These are phyloP conservation scores for Penicillium capsulatum DNA, from an alignment of 2,329 filamentous ascomycete genomes.

Conservation along the genomic window DNA sequence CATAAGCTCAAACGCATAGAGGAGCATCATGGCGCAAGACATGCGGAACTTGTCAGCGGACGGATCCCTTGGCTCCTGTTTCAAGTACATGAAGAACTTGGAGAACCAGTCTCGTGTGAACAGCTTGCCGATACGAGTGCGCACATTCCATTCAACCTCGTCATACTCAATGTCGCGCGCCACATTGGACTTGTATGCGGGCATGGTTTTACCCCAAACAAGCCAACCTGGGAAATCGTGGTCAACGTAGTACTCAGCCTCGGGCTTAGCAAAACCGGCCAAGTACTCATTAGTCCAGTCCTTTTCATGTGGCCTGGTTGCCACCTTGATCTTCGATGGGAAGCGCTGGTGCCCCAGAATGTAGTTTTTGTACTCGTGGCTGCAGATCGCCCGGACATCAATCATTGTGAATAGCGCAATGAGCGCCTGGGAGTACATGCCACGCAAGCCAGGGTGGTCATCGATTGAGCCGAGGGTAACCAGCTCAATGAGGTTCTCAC, in stretches of 20 bases:
- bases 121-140: slow-evolving; percentile 73
- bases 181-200: slow-evolving; percentile 70
- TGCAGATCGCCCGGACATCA: slow-evolving; percentile 78
- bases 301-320: slow-evolving; percentile 68
- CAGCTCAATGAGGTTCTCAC: slow-evolving; percentile 75
- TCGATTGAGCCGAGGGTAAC: slow-evolving; percentile 81
- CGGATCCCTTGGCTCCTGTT: slow-evolving; percentile 86
- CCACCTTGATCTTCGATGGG: slow-evolving; percentile 69
- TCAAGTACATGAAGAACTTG: slow-evolving; percentile 86
- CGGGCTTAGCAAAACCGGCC: slow-evolving; percentile 68
- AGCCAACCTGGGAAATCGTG: slow-evolving; percentile 93
- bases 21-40: slow-evolving; percentile 78
- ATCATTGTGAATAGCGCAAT: slow-evolving; percentile 77
- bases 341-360: slow-evolving; percentile 74
- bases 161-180: slow-evolving; percentile 69
- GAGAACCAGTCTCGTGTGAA: slow-evolving; percentile 82
- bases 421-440: slow-evolving; percentile 76
- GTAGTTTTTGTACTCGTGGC: slow-evolving; percentile 83
- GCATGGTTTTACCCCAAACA: slow-evolving; percentile 86
- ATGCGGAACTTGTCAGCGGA: slow-evolving; percentile 83
- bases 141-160: slow-evolving; percentile 67
- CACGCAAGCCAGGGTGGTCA: slow-evolving; percentile 78
- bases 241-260: slow-evolving; percentile 85
- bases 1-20: slow-evolving; percentile 86
- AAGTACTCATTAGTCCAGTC: slow-evolving; percentile 77